Base-by-base conservation (phyloP, 768 basidiomycete genomes). In the Coprinopsis sp. region DNA sequence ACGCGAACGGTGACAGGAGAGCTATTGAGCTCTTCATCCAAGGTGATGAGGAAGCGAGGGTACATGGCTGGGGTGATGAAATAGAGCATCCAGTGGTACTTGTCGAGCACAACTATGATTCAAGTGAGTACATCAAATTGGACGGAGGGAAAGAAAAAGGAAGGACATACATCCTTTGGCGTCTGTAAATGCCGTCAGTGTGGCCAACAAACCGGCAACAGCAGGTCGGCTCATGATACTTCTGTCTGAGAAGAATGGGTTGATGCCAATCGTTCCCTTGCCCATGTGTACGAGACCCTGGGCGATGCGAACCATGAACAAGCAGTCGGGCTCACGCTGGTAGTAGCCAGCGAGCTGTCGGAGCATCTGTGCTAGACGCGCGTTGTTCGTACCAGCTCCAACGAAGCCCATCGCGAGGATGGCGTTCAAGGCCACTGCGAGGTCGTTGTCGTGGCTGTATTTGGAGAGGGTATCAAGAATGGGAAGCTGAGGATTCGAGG, bases 281-380 rank as follows among this genome's bases (percentile, higher is more conserved):
- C 96, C 96, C 94, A 98, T 94, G 64, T 97, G 92, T n/a, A 97
- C 87, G 56, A 98, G 68, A 16, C 96, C 96, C 66, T 97, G 88
- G 2, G 95, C 91, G 49, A 99, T 82, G 45, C 96, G 84, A 16
- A 97, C 94, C 76, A 91, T 88, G 65, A 99, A 98, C 57, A 97
- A 66, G 61, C 91, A 95, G 59, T 99, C 93, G 1, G 94, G 82
- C 65, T 99, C 96, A 64, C 97, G 97, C 68, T 88, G 78, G 67
- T 99, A 99, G 71, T 98, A 99, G n/a, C 90, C 90, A 10, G 95
- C 93, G 3, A 99, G 77, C 61, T 94, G 92, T 33, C 96, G 77
- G 25, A 99, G 79, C 95, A 99, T 96, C 68, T 99, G 96, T 11
- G 87, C 95, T 30, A 99, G 76, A 30, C 93, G 83, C 12, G 96